phyloP scores from a whole-genome alignment of 768 basidiomycete species.

The Kwoniella pini region DNA sequence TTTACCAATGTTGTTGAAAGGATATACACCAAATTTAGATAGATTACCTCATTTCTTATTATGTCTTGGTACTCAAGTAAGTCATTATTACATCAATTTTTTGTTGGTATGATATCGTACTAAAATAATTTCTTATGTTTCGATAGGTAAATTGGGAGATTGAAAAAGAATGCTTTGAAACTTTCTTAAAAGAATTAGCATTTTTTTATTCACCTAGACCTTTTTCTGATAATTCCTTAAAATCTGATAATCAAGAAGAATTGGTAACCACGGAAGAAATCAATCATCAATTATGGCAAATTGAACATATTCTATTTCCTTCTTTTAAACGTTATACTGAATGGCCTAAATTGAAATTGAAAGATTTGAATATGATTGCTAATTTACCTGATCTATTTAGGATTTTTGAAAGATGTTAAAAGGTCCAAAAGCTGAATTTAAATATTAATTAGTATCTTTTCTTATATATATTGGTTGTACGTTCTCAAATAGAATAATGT shows the following conservation, averaged over 20 bases:
- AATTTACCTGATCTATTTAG: slow-evolving; percentile 88
- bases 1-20: slow-evolving; percentile 77
- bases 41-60: slow-evolving; percentile 86
- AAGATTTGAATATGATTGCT: slow-evolving; percentile 82
- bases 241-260: slow-evolving; percentile 6
- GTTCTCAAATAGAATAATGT: no score
- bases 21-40: slow-evolving; percentile 87
- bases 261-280: slow-evolving; percentile 38
- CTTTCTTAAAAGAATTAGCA: slow-evolving; percentile 83
- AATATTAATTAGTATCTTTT: no score
- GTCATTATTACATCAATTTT: slow-evolving; percentile 11
- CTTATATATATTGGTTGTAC: no score
- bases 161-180: slow-evolving; percentile 81
- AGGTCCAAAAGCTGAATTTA: no score
- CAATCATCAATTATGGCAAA: slow-evolving; percentile 70
- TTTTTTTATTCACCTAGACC: slow-evolving; percentile 81
- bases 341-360: slow-evolving; percentile 69
- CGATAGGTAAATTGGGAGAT: slow-evolving; percentile 81
- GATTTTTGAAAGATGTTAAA: slow-evolving; percentile 89
- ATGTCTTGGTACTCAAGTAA: slow-evolving; percentile 86
- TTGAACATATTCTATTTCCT: slow-evolving; percentile 88
- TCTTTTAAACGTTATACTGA: slow-evolving; percentile 74
- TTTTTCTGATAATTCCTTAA: slow-evolving; percentile 17
- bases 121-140: neutral
- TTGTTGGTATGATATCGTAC: neutral